These are phyloP conservation scores for Beauveria sp. DNA, from an alignment of 2,329 filamentous ascomycete species.

Conservation along the genomic window DNA sequence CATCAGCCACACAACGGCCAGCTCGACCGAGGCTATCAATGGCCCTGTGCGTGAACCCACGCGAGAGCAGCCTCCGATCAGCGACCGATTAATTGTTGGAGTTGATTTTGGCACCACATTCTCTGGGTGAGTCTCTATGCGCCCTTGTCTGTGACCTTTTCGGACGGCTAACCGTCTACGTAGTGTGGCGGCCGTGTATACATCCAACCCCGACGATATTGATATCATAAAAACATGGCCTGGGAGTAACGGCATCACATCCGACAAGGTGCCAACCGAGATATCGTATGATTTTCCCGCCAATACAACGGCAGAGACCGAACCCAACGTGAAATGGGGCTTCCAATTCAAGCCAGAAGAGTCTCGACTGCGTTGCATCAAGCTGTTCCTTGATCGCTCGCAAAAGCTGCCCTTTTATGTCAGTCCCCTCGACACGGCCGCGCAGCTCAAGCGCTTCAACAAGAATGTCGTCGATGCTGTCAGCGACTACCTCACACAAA, in stretches of 20 bases:
- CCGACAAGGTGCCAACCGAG: slow-evolving; percentile 78
- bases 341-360: slow-evolving; percentile 78
- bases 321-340: slow-evolving; percentile 62
- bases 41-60: slow-evolving; percentile 50
- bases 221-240: slow-evolving; percentile 84
- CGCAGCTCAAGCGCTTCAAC: slow-evolving; percentile 64
- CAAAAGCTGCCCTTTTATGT: slow-evolving; percentile 78
- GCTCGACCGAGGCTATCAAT: slow-evolving; percentile 55
- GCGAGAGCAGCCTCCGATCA: slow-evolving; percentile 42
- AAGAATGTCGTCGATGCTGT: slow-evolving; percentile 75
- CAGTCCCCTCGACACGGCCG: slow-evolving; percentile 67
- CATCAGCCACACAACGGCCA: slow-evolving; percentile 45
- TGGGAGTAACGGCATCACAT: slow-evolving; percentile 78
- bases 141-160: background rate
- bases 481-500: slow-evolving; percentile 69
- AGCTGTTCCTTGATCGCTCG: slow-evolving; percentile 73
- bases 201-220: slow-evolving; percentile 68
- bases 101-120: slow-evolving; percentile 84
- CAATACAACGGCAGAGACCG: slow-evolving; percentile 25
- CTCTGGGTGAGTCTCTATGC: slow-evolving; percentile 51
- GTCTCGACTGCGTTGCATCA: slow-evolving; percentile 70
- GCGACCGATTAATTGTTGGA: slow-evolving; percentile 65
- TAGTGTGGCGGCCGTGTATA: slow-evolving; percentile 63
- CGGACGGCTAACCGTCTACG: background rate
- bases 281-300: slow-evolving; percentile 51